Conservation (phyloP, 306 rosid species). For the Delonix regia region DNA sequence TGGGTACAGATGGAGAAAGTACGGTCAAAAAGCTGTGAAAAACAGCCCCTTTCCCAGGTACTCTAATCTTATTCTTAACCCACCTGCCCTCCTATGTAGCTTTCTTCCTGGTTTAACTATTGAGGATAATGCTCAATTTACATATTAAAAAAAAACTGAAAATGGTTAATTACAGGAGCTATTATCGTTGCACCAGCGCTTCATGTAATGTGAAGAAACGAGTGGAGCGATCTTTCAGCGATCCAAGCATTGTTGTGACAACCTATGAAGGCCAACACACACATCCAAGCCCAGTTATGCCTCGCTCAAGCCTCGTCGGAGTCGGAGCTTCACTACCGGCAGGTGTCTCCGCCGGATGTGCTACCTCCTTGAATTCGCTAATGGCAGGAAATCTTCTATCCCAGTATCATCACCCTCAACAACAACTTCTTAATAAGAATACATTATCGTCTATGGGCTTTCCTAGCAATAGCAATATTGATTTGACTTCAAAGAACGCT, state of each 20-base stretch:
- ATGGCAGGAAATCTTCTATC: constrained; percentile 38
- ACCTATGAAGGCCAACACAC: constrained; percentile 95
- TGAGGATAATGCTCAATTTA: background rate
- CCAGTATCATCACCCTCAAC: constrained; percentile 33
- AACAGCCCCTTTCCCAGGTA: constrained; percentile 94
- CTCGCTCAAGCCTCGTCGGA: constrained; percentile 52
- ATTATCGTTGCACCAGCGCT: constrained; percentile 90
- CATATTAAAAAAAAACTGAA: background rate
- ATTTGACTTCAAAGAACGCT: constrained; percentile 29
- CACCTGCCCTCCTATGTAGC: background rate
- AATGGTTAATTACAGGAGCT: constrained; percentile 58
- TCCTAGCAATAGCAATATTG: constrained; percentile 6
- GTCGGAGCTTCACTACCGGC: constrained; percentile 37
- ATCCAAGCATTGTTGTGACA: constrained; percentile 80
- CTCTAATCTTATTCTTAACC: constrained; percentile 20
- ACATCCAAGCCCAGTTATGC: constrained; percentile 71
- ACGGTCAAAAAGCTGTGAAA: constrained; percentile 97
- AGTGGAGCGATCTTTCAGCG: constrained; percentile 79
- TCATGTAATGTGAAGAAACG: constrained; percentile 93
- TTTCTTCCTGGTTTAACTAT: background rate
- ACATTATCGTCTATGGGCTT: constrained; percentile 42
- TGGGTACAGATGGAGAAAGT: constrained; percentile 99
- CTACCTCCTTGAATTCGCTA: constrained; percentile 38
- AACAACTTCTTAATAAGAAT: constrained; percentile 26
- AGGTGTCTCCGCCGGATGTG: background rate